Percentiles rank a stretch among this genome's conserved stretches.
These are phyloP conservation scores for Boletellus ananas DNA, from an alignment of 768 basidiomycete genomes.

Conservation along the genomic window DNA sequence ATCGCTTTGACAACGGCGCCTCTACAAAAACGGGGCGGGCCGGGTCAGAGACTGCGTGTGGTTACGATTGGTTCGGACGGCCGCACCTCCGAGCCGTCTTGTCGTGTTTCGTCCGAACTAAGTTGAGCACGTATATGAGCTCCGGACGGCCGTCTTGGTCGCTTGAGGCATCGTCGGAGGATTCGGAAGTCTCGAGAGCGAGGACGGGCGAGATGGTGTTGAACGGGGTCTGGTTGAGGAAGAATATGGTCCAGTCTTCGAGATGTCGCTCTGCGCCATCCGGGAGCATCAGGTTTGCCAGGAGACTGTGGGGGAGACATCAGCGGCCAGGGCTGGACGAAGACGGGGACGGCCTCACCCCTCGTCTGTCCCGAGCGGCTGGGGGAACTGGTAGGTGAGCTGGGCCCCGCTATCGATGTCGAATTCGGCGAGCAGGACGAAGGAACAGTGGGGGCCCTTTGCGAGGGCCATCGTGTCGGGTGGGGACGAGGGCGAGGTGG, in stretches of 20 bases:
- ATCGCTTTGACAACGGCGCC: constrained; percentile 93
- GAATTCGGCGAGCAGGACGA: constrained; percentile 97
- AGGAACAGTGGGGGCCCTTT: constrained; percentile 78
- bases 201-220: constrained; percentile 84
- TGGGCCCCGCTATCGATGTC: constrained; percentile 94
- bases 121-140: constrained; percentile 82
- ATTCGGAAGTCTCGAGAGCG: constrained; percentile 54
- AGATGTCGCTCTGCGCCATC: constrained; percentile 94
- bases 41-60: constrained; percentile 8
- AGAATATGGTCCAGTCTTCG: constrained; percentile 99
- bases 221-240: constrained; percentile 89
- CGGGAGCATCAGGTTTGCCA: constrained; percentile 97
- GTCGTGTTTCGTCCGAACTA: constrained; percentile 90
- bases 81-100: constrained; percentile 71
- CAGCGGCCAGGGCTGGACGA: not conserved
- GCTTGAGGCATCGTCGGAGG: constrained; percentile 26
- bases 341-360: constrained; percentile 47
- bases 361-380: constrained; percentile 91
- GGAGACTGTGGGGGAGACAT: constrained; percentile 49
- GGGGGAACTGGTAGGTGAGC: constrained; percentile 93
- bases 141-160: constrained; percentile 37
- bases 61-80: constrained; percentile 4
- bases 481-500: not conserved
- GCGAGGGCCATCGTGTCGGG: constrained; percentile 21
- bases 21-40: constrained; percentile 38